Percentiles rank a stretch among this genome's conserved stretches.
phyloP scores from a whole-genome alignment of 257 asterid genomes.

The Gentiana dahurica region DNA sequence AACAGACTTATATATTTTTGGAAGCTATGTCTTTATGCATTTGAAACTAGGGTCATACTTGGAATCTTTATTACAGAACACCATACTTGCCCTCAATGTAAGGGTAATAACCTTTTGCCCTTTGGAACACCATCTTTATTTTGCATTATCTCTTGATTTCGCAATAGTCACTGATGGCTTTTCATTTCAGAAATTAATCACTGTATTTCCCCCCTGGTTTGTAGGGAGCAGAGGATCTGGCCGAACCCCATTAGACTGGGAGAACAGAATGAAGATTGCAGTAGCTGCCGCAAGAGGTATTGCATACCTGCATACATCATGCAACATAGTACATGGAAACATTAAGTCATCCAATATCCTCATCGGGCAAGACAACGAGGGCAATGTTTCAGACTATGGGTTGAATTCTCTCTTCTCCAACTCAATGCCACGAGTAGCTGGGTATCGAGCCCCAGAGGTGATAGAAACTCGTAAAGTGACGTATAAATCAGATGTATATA shows the following conservation, averaged over 20 bases:
- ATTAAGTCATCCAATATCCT: slow-evolving; percentile 90
- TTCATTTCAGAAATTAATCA: too few relatives aligned
- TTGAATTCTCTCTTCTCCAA: slow-evolving; percentile 63
- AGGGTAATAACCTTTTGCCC: too few relatives aligned
- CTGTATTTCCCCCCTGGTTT: not conserved
- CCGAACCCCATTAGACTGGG: slow-evolving; percentile 96
- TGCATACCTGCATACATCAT: slow-evolving; percentile 57
- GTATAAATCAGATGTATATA: slow-evolving; percentile 73
- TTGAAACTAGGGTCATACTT: too few relatives aligned
- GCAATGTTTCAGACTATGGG: slow-evolving; percentile 75
- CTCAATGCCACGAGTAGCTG: slow-evolving; percentile 57
- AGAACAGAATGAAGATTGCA: slow-evolving; percentile 67
- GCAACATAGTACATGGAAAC: slow-evolving; percentile 78
- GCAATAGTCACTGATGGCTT: too few relatives aligned
- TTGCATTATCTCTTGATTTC: too few relatives aligned
- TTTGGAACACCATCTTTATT: too few relatives aligned
- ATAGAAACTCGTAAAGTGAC: slow-evolving; percentile 76
- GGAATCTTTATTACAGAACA: too few relatives aligned
- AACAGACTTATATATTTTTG: too few relatives aligned
- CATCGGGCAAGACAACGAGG: slow-evolving; percentile 62
- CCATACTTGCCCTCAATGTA: too few relatives aligned
- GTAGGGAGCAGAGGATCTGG: slow-evolving; percentile 97
- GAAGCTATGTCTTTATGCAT: too few relatives aligned
- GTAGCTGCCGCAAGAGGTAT: slow-evolving; percentile 73
- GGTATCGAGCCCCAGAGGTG: slow-evolving; percentile 92